Evolutionary conservation across 345 rosid species (phyloP).

Genomic region (Cardamine resedifolia): DNA sequence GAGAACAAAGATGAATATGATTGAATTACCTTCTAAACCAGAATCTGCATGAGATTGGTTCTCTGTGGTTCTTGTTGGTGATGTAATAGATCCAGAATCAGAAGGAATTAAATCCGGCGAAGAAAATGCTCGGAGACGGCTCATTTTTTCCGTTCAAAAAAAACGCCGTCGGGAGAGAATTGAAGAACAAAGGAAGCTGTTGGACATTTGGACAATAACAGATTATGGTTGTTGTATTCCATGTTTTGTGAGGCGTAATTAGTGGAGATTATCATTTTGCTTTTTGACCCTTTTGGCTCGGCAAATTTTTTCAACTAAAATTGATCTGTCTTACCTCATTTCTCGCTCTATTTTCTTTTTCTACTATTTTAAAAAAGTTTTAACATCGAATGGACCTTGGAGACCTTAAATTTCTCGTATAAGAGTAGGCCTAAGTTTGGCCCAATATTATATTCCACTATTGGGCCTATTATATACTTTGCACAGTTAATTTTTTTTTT

Average conservation of each 20-base stretch:
- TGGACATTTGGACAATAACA: conserved; percentile 18
- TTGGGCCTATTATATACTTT: background rate
- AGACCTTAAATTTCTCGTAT: too few species aligned
- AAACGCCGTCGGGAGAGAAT: conserved; percentile 6
- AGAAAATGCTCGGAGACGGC: conserved; percentile 45
- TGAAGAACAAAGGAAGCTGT: background rate
- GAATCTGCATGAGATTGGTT: conserved; percentile 38
- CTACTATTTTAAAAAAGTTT: background rate
- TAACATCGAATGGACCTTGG: background rate
- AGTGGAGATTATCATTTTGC: conserved; percentile 24
- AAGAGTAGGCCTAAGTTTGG: background rate
- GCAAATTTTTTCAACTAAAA: background rate
- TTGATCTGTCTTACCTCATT: conserved; percentile 18
- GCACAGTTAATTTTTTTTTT: too few species aligned
- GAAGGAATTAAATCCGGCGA: conserved; percentile 49
- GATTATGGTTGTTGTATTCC: conserved; percentile 12
- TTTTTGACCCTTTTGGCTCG: conserved; percentile 9
- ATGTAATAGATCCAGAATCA: conserved; percentile 22
- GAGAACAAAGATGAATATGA: background rate
- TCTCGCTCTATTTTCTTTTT: conserved; percentile 30
- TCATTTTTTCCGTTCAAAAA: conserved; percentile 14
- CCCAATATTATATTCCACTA: too few species aligned
- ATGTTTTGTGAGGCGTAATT: conserved; percentile 32
- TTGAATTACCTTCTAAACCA: conserved; percentile 48
- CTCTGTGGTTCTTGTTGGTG: conserved; percentile 21